Conservation (phyloP, 768 basidiomycete species). For the Coprinopsis marcescibilis region DNA sequence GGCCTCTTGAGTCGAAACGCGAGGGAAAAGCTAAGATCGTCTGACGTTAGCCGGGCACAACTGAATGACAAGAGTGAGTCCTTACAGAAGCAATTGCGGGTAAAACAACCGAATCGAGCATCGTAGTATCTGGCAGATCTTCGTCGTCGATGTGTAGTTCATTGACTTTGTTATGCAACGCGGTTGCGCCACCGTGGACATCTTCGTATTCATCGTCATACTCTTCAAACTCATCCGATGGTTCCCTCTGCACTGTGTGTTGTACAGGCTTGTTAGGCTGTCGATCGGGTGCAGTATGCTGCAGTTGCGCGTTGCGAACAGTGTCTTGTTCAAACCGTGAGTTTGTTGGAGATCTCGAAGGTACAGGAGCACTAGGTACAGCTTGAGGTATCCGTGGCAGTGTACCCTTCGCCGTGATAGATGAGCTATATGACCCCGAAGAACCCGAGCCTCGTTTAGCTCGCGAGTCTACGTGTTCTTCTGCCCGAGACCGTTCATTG, state of each 20-base stretch:
- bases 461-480: slow-evolving; percentile 28
- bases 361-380: slow-evolving; percentile 29
- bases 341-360: slow-evolving; percentile 10
- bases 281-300: slow-evolving; percentile 18
- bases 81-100: slow-evolving; percentile 95
- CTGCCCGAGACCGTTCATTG: slow-evolving; percentile 47
- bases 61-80: slow-evolving; percentile 8
- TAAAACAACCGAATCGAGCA: slow-evolving; percentile 91
- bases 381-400: slow-evolving; percentile 53
- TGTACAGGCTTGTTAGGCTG: slow-evolving; percentile 23
- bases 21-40: slow-evolving; percentile 71
- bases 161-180: slow-evolving; percentile 42
- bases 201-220: slow-evolving; percentile 55
- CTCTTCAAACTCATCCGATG: slow-evolving; percentile 63
- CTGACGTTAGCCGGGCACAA: slow-evolving; percentile 1
- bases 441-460: slow-evolving; percentile 23
- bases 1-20: slow-evolving; percentile 91
- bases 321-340: slow-evolving; percentile 58
- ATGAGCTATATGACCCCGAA: slow-evolving; percentile 36
- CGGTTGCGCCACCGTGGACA: slow-evolving; percentile 39
- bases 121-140: slow-evolving; percentile 78
- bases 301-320: slow-evolving; percentile 40
- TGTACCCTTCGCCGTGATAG: slow-evolving; percentile 49
- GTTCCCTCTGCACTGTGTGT: slow-evolving; percentile 34
- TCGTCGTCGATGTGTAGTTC: slow-evolving; percentile 48